Conservation (phyloP, 768 basidiomycete genomes). For the Daedalea quercina region DNA sequence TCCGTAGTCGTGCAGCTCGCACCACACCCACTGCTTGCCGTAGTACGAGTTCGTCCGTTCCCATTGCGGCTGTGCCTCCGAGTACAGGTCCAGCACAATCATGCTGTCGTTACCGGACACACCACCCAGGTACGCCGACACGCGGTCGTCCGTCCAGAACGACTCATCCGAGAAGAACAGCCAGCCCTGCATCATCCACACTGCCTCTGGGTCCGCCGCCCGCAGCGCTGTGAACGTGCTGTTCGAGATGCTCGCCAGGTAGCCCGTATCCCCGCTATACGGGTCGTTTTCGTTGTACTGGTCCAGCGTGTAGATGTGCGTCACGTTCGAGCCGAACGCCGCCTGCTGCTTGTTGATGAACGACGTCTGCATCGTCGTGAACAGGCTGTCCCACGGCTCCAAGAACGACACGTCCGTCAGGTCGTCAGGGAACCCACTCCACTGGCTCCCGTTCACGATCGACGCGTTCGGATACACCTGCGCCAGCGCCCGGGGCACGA, state of each 20-base stretch:
- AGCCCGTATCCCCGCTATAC: constrained; percentile 25
- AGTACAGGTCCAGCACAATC: constrained; percentile 36
- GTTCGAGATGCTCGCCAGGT: constrained; percentile 28
- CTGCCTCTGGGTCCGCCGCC: constrained; percentile 32
- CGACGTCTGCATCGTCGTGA: constrained; percentile 27
- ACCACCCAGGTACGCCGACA: constrained; percentile 33
- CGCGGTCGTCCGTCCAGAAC: constrained; percentile 35
- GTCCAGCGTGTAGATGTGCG: constrained; percentile 38
- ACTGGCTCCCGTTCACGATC: constrained; percentile 28
- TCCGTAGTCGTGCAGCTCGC: constrained; percentile 33
- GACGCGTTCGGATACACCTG: constrained; percentile 27
- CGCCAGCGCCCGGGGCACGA: constrained; percentile 29
- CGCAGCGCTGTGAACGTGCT: constrained; percentile 30
- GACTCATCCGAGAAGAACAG: constrained; percentile 28
- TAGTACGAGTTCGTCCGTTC: constrained; percentile 31
- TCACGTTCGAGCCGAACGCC: constrained; percentile 29
- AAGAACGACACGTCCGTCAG: constrained; percentile 34
- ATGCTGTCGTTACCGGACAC: constrained; percentile 29
- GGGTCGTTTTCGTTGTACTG: constrained; percentile 39
- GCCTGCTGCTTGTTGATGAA: constrained; percentile 33
- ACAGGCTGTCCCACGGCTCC: constrained; percentile 34
- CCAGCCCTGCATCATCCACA: constrained; percentile 40
- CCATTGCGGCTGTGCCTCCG: constrained; percentile 36
- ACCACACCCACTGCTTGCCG: constrained; percentile 37
- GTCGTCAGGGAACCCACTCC: constrained; percentile 26